Evolutionary conservation across 2,329 filamentous ascomycete genomes (phyloP), one percentile per base, ranked within the genome.

Genomic region (Coniochaeta sp.): DNA sequence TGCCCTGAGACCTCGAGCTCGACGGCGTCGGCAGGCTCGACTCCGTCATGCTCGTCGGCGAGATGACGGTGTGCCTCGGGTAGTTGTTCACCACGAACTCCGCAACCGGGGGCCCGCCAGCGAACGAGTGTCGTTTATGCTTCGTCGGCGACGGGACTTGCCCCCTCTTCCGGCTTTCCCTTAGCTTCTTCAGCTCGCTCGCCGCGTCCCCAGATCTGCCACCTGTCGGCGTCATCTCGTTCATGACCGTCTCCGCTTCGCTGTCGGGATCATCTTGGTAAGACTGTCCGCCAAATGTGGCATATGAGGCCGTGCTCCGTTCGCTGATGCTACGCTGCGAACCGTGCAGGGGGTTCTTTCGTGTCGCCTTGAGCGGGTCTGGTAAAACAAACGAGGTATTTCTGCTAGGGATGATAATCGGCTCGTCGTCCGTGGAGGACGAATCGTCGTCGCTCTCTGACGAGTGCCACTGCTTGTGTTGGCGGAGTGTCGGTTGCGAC

Each of bases 351-450:
- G 80, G 77, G 50, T 79, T 76, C 8, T 72, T 65, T 2, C 78
- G 75, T 3, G 71, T 66, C 6, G 81, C 79, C 62, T 78, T 80
- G 33, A 76, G 71, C 0, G 82, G 80, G 59, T 84, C 81, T 0
- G 82, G 82, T 8, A 85, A 71, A 1, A 78, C 80, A 69, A 86
- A 87, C 0, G 84, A 87, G 4, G 76, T 76, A 62, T 79, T 83
- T 50, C 84, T 78, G 68, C 84, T 87, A 33, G 85, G 84, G 43
- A 88, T 84, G 57, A 87, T 79, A 62, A 88, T 87, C 14, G 83
- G 83, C 60, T 88, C 85, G 59, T 88, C 85, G 63, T 88, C 85
- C 4, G 79, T 80, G 0, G 84, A 86, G 1, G 83, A 86, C 2
- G 80, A 79, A 55, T 80, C 79, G 6, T 74, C 69, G 6, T 70